Percentiles rank a stretch among this genome's conserved stretches.
Conservation (phyloP, 2,329 filamentous ascomycete species). For the Rutstroemia sp. region DNA sequence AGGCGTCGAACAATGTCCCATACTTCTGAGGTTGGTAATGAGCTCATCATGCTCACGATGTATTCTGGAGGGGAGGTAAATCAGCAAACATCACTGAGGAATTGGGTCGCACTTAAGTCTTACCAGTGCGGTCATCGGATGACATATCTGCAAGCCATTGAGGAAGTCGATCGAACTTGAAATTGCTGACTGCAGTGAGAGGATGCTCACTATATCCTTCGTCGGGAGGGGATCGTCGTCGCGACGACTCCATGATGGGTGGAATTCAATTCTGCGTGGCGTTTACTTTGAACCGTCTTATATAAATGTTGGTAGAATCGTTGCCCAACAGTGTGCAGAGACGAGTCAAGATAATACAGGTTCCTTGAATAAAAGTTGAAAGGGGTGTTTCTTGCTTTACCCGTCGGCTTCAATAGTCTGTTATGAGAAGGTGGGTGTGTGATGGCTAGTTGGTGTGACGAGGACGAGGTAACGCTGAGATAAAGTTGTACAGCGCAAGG, state of each 20-base stretch:
- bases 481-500: too few relatives aligned
- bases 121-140: constrained; percentile 24
- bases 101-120: not conserved
- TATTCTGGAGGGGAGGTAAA: constrained; percentile 51
- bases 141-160: constrained; percentile 22
- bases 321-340: too few relatives aligned
- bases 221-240: constrained; percentile 23
- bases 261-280: too few relatives aligned
- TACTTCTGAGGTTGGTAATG: constrained; percentile 72
- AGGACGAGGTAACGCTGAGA: too few relatives aligned
- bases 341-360: too few relatives aligned
- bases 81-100: not conserved
- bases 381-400: too few relatives aligned
- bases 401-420: too few relatives aligned
- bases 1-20: constrained; percentile 73
- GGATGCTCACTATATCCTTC: constrained; percentile 32
- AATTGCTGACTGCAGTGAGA: constrained; percentile 17
- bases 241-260: not conserved
- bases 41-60: constrained; percentile 68
- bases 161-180: constrained; percentile 14
- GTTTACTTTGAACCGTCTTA: too few relatives aligned
- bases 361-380: too few relatives aligned
- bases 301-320: too few relatives aligned
- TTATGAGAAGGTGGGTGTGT: too few relatives aligned
- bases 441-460: too few relatives aligned